These are phyloP conservation scores for Mariannaea elegans DNA, from an alignment of 2,329 filamentous ascomycete genomes.

Conservation along the genomic window DNA sequence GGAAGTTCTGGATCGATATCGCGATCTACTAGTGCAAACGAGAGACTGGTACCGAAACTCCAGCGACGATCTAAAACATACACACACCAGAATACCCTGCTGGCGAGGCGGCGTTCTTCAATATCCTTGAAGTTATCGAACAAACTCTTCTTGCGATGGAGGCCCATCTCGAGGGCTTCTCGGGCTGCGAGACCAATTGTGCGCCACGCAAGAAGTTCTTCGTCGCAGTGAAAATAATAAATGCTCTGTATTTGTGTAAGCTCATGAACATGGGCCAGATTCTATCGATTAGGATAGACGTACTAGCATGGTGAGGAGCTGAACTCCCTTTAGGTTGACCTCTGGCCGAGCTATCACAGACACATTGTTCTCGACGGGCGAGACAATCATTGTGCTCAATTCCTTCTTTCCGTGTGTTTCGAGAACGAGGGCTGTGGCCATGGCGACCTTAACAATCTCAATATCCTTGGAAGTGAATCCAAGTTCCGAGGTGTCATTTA, in stretches of 20 bases:
- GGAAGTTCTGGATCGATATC: constrained; percentile 60
- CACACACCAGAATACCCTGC: constrained; percentile 59
- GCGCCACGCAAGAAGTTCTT: constrained; percentile 60
- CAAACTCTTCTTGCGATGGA: constrained; percentile 56
- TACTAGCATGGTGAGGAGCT: constrained; percentile 42
- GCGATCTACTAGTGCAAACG: constrained; percentile 57
- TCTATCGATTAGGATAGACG: neutral
- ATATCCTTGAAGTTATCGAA: constrained; percentile 48
- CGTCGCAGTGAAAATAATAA: constrained; percentile 56
- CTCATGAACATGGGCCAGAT: neutral
- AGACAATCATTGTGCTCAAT: constrained; percentile 40
- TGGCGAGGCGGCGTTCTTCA: constrained; percentile 42
- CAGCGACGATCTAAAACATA: constrained; percentile 61
- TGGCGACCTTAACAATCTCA: constrained; percentile 45
- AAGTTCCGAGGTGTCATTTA: neutral
- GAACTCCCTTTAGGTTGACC: constrained; percentile 47
- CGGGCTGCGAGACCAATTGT: constrained; percentile 57
- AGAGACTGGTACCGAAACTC: constrained; percentile 61
- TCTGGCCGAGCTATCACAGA: constrained; percentile 41
- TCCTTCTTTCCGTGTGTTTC: constrained; percentile 45
- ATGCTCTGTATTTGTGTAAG: constrained; percentile 42
- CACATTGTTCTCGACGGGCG: constrained; percentile 41
- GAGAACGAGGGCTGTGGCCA: constrained; percentile 45
- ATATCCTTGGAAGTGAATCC: constrained; percentile 39
- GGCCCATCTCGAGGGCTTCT: constrained; percentile 57